phyloP scores from a whole-genome alignment of 306 rosid genomes.

The Trifolium pratense region DNA sequence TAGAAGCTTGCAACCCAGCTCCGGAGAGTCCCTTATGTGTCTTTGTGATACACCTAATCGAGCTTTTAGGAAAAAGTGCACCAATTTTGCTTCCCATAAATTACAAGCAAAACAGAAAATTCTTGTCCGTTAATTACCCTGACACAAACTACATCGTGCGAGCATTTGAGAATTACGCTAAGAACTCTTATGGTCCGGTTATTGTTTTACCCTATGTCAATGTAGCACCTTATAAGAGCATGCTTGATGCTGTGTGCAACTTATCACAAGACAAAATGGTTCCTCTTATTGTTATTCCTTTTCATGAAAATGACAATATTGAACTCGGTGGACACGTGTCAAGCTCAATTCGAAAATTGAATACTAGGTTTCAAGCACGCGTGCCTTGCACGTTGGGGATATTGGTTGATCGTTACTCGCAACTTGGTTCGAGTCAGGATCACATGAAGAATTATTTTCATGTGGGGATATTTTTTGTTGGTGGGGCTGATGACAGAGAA shows the following conservation, averaged over 20 bases:
- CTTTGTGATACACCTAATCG: slow-evolving; percentile 50
- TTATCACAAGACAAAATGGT: slow-evolving; percentile 47
- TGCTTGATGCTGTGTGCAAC: slow-evolving; percentile 55
- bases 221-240: slow-evolving; percentile 58
- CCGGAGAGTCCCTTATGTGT: slow-evolving; percentile 46
- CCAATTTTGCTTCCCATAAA: slow-evolving; percentile 56
- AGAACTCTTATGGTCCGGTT: slow-evolving; percentile 44
- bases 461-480: slow-evolving; percentile 53
- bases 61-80: slow-evolving; percentile 49
- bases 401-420: slow-evolving; percentile 56
- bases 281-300: slow-evolving; percentile 56
- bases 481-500: slow-evolving; percentile 69
- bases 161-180: slow-evolving; percentile 62
- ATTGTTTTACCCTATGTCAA: slow-evolving; percentile 45
- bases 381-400: slow-evolving; percentile 67
- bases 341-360: slow-evolving; percentile 43
- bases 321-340: neutral
- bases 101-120: slow-evolving; percentile 1
- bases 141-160: slow-evolving; percentile 50
- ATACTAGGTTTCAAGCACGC: slow-evolving; percentile 31
- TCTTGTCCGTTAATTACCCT: slow-evolving; percentile 35
- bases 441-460: slow-evolving; percentile 5
- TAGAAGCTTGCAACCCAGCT: slow-evolving; percentile 54
- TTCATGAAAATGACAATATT: slow-evolving; percentile 44
- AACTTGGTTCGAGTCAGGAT: neutral